These are phyloP conservation scores for Thelonectria blattea DNA, from an alignment of 2,329 filamentous ascomycete species.

Conservation along the genomic window DNA sequence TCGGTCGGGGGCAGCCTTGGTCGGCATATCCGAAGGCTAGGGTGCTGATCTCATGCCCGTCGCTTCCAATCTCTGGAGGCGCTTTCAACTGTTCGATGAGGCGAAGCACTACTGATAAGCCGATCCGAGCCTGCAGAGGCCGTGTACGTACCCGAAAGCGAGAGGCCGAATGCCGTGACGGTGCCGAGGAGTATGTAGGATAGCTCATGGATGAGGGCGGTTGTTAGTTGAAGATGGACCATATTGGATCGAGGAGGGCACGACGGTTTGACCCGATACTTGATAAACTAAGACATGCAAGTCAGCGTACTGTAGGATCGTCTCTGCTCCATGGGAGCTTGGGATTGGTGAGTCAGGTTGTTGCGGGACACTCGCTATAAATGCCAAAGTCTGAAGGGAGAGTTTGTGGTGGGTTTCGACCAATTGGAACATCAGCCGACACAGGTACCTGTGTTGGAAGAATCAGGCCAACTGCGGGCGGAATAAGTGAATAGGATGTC, in stretches of 20 bases:
- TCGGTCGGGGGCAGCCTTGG: no score
- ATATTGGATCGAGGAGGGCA: not conserved
- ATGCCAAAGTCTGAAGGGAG: not conserved
- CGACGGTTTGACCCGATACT: not conserved
- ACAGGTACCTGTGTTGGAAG: not conserved
- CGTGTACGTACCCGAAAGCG: not conserved
- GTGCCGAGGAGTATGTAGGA: not conserved
- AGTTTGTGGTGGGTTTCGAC: not conserved
- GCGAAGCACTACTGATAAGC: constrained; percentile 22
- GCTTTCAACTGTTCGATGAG: no score
- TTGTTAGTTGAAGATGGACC: not conserved
- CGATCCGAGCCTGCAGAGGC: constrained; percentile 23
- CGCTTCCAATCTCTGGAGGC: no score
- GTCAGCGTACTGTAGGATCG: constrained; percentile 11
- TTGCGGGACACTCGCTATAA: not conserved
- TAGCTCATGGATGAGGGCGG: not conserved
- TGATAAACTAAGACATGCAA: constrained; percentile 1
- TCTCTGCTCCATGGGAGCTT: not conserved
- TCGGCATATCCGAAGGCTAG: no score
- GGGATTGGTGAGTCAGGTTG: not conserved
- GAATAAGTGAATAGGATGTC: no score
- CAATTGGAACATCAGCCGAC: not conserved
- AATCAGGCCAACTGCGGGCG: no score
- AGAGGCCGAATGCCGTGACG: not conserved
- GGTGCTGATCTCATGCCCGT: no score